Evolutionary conservation across 305 asterid genomes (phyloP), one percentile per base, ranked within the genome.

Genomic region (Ruellia speciosa): DNA sequence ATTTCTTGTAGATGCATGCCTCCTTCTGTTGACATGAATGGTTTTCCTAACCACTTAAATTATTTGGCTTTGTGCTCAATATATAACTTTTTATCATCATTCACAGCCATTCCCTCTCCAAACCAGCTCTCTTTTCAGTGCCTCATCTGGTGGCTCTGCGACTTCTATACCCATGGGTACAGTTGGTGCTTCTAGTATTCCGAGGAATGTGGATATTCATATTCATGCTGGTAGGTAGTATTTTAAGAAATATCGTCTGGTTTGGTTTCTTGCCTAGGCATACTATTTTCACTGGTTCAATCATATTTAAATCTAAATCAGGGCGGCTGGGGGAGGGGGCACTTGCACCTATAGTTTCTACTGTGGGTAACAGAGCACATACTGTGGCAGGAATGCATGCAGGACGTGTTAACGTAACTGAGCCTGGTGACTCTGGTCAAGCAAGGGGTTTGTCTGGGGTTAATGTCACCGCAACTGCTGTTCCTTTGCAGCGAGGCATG

Each of bases 91-190:
- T 67, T 69, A 20, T 35, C 47, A 3, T 50, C 56, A 16, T 64
- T 70, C 68, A 81, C 87, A 90, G 96, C 97, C 97, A 52, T 90
- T 87, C 69, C 97, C 96, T 62, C 80, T 81, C 56, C 97, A 90
- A 71, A 71, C 86, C 52, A 72, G 77, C 69, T 78, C 97, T 62
- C 90, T 87, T 41, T 90, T 90, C 67, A 76, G 84, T 70, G 72
- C 73, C 49, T n/a, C 82, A 66, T 41, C 87, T 62, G 69, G 82
- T 40, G 67, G 43, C 59, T 39, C 82, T 45, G 18, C 81, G 3
- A 80, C 56, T 70, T 71, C 82, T 39, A 71, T 75, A 24, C 52
- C 78, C 60, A 66, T 78, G 65, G 84, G 82, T 66, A 76, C 94
- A 50, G 60, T 72, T 78, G 90, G 88, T 28, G 55, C 72, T 64